Evolutionary conservation across 1,284 basidiomycete genomes (phyloP).

Genomic region (Cutaneotrichosporon mucoides): DNA sequence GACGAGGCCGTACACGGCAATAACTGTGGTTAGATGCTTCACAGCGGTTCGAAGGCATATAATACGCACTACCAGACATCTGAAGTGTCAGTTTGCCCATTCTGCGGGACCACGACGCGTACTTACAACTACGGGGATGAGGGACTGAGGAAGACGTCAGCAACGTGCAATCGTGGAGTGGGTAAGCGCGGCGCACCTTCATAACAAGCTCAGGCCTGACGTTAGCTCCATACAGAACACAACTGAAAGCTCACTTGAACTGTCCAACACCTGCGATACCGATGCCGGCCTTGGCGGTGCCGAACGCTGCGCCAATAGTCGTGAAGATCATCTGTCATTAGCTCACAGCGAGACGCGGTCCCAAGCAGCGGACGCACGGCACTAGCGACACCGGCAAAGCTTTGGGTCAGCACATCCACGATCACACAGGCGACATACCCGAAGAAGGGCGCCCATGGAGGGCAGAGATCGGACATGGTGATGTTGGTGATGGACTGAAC

Average conservation of each 20-base stretch:
- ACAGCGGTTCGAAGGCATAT: no score
- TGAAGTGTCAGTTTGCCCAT: slow-evolving; percentile 7
- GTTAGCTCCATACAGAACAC: not conserved
- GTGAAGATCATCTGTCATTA: slow-evolving; percentile 45
- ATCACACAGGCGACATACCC: slow-evolving; percentile 26
- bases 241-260: slow-evolving; percentile 54
- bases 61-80: slow-evolving; percentile 66
- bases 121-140: slow-evolving; percentile 61
- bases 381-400: slow-evolving; percentile 43
- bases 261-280: slow-evolving; percentile 94
- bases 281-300: slow-evolving; percentile 95
- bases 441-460: slow-evolving; percentile 50
- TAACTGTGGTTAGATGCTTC: slow-evolving; percentile 33
- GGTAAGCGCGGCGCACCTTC: slow-evolving; percentile 62
- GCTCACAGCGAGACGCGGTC: not conserved
- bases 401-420: slow-evolving; percentile 11
- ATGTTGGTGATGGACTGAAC: not conserved
- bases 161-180: not conserved
- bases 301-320: slow-evolving; percentile 90
- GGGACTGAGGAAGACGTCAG: slow-evolving; percentile 10
- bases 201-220: slow-evolving; percentile 88
- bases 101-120: not conserved
- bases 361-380: slow-evolving; percentile 28
- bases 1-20: slow-evolving; percentile 56
- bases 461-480: slow-evolving; percentile 46